Evolutionary conservation across 768 basidiomycete species (phyloP), one percentile per base, ranked within the genome.

Genomic region (Leucocoprinus leucothites): DNA sequence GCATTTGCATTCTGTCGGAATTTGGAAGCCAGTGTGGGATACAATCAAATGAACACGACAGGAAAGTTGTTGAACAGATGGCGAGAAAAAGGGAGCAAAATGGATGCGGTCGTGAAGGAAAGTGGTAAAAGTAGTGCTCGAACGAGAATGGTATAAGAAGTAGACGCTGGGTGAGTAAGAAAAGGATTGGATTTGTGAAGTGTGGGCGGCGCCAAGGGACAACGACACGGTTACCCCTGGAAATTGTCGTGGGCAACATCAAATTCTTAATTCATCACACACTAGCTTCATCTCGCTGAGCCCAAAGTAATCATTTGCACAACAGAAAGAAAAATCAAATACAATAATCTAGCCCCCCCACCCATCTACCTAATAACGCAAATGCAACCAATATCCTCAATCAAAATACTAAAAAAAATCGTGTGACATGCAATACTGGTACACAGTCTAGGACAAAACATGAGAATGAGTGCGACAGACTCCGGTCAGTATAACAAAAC

Each of bases 1-100:
- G 72, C 42, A 77, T 66, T 40, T 53, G 70, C 73, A 69, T 74
- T 70, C 67, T 78, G 74, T 60, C 77, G 82, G 65, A 86, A 84
- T 71, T 87, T 71, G 54, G 81, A 84, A 62, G 85, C 85, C 85
- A 86, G 82, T 68, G 70, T 83, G 82, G 67, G 68, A 31, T 41
- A 26, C 38, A 31, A 19, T 57, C 24, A 57, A 21, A n/a, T 14
- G 25, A 31, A 46, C 9, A 35, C 31, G 35, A 14, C 34, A 36
- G 38, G 35, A 22, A n/a, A 28, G 7, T 8, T 38, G 51, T 35
- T 31, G 25, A 38, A 13, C 38, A 19, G 25, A 36, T 42, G n/a
- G 50, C 24, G 31, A 13, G 11, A n/a, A 28, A 26, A 21, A 42
- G 28, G 28, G 51, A 28, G 11, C 16, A 19, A n/a, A 43, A 21